Percentiles rank a stretch among this genome's conserved stretches.
Conservation (phyloP, 805 yeast genomes). For the Monosporozyma unispora region DNA sequence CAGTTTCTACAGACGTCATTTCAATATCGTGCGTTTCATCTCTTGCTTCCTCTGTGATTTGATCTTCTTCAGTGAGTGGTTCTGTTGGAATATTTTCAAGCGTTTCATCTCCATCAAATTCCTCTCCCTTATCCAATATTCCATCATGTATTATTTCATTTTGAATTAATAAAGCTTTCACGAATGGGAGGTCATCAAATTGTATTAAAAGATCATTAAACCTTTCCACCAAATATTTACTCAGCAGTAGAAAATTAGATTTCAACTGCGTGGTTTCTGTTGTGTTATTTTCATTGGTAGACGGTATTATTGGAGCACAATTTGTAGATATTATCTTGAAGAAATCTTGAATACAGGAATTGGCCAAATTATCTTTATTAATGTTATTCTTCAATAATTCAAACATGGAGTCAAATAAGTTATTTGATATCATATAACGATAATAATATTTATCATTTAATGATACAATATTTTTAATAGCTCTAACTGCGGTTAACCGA, state of each 20-base stretch:
- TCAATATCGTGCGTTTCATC: neutral
- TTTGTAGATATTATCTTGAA: slow-evolving; percentile 37
- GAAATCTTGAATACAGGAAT: slow-evolving; percentile 68
- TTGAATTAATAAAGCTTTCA: slow-evolving; percentile 16
- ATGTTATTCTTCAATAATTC: slow-evolving; percentile 40
- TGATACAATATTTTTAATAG: slow-evolving; percentile 52
- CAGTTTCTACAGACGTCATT: neutral
- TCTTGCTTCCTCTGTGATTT: neutral
- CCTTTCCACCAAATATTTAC: slow-evolving; percentile 26
- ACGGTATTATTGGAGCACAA: slow-evolving; percentile 8
- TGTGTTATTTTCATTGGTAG: neutral
- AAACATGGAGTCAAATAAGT: slow-evolving; percentile 43
- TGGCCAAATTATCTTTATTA: slow-evolving; percentile 51
- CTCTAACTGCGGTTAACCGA: slow-evolving; percentile 58
- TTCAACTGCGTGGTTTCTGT: slow-evolving; percentile 1
- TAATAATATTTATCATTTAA: slow-evolving; percentile 57
- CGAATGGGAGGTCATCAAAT: slow-evolving; percentile 24
- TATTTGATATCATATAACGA: slow-evolving; percentile 45
- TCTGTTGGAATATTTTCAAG: neutral
- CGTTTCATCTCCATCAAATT: neutral
- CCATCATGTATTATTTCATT: neutral
- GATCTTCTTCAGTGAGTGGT: neutral
- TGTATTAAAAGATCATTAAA: slow-evolving; percentile 26
- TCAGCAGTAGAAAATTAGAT: slow-evolving; percentile 21
- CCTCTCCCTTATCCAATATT: neutral